Evolutionary conservation across 352 stramenopile genomes (phyloP), one percentile per base, ranked within the genome.

Genomic region (Phytopythium vexans): DNA sequence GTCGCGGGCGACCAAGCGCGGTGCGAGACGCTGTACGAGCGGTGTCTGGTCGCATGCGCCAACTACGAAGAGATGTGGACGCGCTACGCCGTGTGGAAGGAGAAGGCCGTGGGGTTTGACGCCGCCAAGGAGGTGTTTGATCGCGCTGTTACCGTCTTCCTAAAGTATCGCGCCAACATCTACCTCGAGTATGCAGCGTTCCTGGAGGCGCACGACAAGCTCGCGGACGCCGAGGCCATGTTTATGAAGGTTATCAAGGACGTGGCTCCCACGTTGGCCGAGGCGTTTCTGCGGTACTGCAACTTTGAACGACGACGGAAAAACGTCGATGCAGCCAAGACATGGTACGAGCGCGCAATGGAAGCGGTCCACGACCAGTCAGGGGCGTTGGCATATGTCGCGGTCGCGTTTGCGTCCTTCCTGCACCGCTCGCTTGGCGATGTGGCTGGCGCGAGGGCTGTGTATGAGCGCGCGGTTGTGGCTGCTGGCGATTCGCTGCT

Each of bases 51-150:
- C 58, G 76, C 82, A 8, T 92, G 82, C 55, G 82, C 82, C 8
- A 92, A 92, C 65, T 92, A 92, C 56, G 79, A 90, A 50, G 68
- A 87, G 39, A 79, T 92, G 59, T 92, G 82, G 82, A 52, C 89
- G 27, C 82, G 82, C 32, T 92, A 82, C 49, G 75, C 70, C 42
- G 56, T 69, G 35, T 92, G 80, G 79, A 80, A 64, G 42, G 82
- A 88, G 33, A 72, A 62, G 12, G 59, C 67, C 11, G 57, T 68
- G 32, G 77, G 76, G 0, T 87, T 90, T 64, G 63, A 87, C 15
- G 76, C 68, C 6, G 82, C 82, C 6, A 75, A 87, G 37, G 63
- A 54, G n/a, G 64, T 92, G 6, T 90, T 84, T 45, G 63, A 82
- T 52, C 73, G 77, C 37, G 82, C 80, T 0, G 70, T 86, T 31